Conservation (phyloP, 306 rosid species). For the Biancaea sappan region DNA sequence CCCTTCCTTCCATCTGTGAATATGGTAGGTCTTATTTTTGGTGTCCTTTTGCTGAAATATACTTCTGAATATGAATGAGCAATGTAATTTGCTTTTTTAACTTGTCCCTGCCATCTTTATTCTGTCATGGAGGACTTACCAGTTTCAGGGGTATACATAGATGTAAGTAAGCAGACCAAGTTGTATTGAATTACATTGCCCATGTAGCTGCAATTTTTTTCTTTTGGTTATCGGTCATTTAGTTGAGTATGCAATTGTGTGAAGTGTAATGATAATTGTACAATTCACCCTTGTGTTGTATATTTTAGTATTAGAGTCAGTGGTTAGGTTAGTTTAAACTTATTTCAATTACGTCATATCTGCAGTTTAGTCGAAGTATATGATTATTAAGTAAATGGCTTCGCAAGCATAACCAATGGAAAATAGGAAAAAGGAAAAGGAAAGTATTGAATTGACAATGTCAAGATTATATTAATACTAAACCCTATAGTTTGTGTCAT, state of each 20-base stretch:
- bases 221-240: neutral
- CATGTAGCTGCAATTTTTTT: neutral
- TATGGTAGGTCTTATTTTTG: slow-evolving; percentile 3
- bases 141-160: neutral
- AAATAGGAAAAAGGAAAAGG: too few relatives aligned
- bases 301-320: too few relatives aligned
- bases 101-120: neutral
- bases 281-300: too few relatives aligned
- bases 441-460: too few relatives aligned
- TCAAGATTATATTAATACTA: too few relatives aligned
- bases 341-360: too few relatives aligned
- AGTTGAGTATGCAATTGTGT: neutral
- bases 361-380: too few relatives aligned
- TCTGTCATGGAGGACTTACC: neutral
- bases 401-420: too few relatives aligned
- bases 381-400: too few relatives aligned
- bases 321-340: too few relatives aligned
- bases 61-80: neutral
- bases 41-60: neutral
- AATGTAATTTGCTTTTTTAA: neutral
- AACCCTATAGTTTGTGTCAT: too few relatives aligned
- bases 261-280: neutral
- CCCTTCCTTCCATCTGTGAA: slow-evolving; percentile 10
- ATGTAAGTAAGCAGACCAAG: neutral
- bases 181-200: neutral